Percentiles rank a stretch among this genome's conserved stretches.
phyloP scores from a whole-genome alignment of 768 basidiomycete species.

The Hygrophoropsis aurantiaca region DNA sequence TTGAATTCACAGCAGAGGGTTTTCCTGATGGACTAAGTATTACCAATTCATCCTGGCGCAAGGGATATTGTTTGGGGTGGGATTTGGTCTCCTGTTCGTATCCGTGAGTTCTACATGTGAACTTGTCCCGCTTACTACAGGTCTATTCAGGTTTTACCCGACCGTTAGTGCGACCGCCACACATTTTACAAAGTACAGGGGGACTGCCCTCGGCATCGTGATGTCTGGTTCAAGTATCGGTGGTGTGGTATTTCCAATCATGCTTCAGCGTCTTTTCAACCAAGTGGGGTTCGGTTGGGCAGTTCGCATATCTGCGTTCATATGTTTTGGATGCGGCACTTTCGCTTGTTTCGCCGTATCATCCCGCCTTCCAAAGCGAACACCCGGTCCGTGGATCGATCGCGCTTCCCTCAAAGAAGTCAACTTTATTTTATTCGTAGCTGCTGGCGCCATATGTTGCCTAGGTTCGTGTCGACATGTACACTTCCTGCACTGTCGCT shows the following conservation, averaged over 20 bases:
- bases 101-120: constrained; percentile 13
- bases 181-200: constrained; percentile 19
- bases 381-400: constrained; percentile 1
- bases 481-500: too few species aligned
- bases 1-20: too few species aligned
- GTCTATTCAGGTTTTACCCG: constrained; percentile 15
- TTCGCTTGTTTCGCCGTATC: not conserved
- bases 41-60: constrained; percentile 34
- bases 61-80: constrained; percentile 23
- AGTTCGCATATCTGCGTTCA: constrained; percentile 12
- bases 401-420: not conserved
- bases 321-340: not conserved
- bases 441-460: not conserved
- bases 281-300: constrained; percentile 23
- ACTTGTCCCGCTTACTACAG: constrained; percentile 2
- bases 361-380: not conserved
- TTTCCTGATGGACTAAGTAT: too few species aligned
- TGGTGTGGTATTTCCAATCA: constrained; percentile 22
- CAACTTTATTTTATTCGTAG: not conserved
- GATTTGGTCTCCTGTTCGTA: constrained; percentile 54
- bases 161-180: constrained; percentile 13
- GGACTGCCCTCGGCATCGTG: constrained; percentile 27
- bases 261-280: constrained; percentile 17
- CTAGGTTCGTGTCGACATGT: not conserved
- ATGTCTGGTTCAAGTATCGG: constrained; percentile 29